A percentile compares a stretch with the other conserved stretches of the same genome.
Evolutionary conservation across 2,329 filamentous ascomycete genomes (phyloP).

Genomic region (Pseudomassariella vexata): DNA sequence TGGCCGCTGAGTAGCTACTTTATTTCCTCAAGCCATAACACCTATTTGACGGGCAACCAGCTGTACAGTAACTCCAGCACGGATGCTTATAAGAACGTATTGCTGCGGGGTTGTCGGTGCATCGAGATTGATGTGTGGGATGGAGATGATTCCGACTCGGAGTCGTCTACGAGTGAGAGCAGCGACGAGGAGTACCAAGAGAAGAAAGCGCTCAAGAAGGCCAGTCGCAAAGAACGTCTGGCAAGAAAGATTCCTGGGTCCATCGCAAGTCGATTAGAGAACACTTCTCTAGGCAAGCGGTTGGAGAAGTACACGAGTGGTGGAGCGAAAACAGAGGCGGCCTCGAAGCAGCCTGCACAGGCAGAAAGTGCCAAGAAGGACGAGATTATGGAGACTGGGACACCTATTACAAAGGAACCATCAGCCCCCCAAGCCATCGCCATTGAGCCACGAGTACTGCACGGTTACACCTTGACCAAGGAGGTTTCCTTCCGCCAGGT

Average conservation of each 20-base stretch:
- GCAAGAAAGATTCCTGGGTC: constrained; percentile 48
- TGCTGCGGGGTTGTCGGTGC: constrained; percentile 81
- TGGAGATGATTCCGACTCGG: constrained; percentile 68
- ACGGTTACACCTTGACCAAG: constrained; percentile 87
- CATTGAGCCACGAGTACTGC: constrained; percentile 71
- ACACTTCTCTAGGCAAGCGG: constrained; percentile 40
- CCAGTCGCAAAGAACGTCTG: constrained; percentile 56
- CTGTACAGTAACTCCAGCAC: constrained; percentile 82
- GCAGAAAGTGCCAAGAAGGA: background rate
- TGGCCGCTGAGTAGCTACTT: constrained; percentile 86
- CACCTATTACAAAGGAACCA: background rate
- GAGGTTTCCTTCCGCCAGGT: constrained; percentile 83
- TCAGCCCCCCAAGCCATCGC: constrained; percentile 21
- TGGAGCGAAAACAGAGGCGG: background rate
- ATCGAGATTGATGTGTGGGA: constrained; percentile 97
- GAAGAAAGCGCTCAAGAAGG: constrained; percentile 55
- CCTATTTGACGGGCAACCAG: constrained; percentile 85
- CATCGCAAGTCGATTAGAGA: constrained; percentile 39
- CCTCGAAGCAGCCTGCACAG: background rate
- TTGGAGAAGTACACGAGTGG: constrained; percentile 21
- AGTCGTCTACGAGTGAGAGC: constrained; percentile 59
- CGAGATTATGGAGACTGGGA: too few species aligned
- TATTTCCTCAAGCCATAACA: constrained; percentile 93
- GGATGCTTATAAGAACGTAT: constrained; percentile 77
- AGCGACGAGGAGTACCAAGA: constrained; percentile 39